Conservation (phyloP, 2,329 filamentous ascomycete species). For the Fusarium anguioides region DNA sequence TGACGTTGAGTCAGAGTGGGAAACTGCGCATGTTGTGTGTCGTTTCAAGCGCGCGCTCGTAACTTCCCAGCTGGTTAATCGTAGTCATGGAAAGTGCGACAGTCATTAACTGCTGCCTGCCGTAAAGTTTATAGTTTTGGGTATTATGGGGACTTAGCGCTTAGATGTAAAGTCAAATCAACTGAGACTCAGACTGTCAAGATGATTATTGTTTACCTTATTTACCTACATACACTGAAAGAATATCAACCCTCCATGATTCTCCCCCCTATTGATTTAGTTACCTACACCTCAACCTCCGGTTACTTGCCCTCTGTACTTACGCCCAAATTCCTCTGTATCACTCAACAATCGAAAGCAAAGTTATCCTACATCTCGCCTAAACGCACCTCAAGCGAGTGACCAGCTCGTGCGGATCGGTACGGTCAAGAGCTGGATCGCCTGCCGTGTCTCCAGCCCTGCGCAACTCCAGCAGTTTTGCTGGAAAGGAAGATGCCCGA, state of each 20-base stretch:
- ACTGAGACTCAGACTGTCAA: background rate
- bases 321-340: slow-evolving; percentile 18
- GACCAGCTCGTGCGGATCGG: background rate
- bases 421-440: slow-evolving; percentile 7
- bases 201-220: background rate
- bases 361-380: background rate
- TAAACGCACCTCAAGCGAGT: background rate
- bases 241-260: background rate
- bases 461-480: background rate
- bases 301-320: background rate
- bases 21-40: slow-evolving; percentile 12
- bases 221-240: background rate
- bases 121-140: background rate
- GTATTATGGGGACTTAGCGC: background rate
- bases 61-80: slow-evolving; percentile 12
- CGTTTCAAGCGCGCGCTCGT: slow-evolving; percentile 12
- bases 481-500: slow-evolving; percentile 39
- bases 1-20: background rate
- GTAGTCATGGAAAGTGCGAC: background rate
- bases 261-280: slow-evolving; percentile 1
- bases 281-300: background rate
- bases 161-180: too few relatives aligned
- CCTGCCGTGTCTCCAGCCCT: slow-evolving; percentile 3
- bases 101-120: slow-evolving; percentile 11
- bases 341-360: slow-evolving; percentile 8